Conservation (phyloP, 1,139 yeast genomes). For the Saccharomyces hybrid region DNA sequence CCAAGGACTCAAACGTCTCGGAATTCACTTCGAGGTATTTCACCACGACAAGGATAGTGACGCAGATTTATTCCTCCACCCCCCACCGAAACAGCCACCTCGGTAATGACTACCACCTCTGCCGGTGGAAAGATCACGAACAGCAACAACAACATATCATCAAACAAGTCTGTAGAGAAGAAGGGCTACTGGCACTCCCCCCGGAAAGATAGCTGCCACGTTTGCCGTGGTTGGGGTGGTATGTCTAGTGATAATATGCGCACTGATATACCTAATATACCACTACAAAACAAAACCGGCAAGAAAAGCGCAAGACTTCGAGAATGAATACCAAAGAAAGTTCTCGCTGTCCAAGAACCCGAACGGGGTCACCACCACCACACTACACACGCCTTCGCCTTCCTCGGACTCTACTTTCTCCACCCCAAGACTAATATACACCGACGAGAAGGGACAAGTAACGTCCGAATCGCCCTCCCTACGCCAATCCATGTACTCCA, state of each 20-base stretch:
- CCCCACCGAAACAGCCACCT: slow-evolving; percentile 12
- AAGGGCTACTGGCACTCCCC: slow-evolving; percentile 31
- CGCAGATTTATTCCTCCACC: background rate
- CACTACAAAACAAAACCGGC: slow-evolving; percentile 16
- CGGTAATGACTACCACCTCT: slow-evolving; percentile 14
- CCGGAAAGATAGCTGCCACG: slow-evolving; percentile 37
- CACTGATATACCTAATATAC: slow-evolving; percentile 22
- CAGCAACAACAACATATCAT: slow-evolving; percentile 3
- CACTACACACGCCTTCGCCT: slow-evolving; percentile 10
- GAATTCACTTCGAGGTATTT: slow-evolving; percentile 24
- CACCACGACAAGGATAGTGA: slow-evolving; percentile 14
- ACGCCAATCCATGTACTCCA: slow-evolving; percentile 2
- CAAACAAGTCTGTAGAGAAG: slow-evolving; percentile 1
- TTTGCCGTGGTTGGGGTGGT: slow-evolving; percentile 35
- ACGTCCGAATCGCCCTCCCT: slow-evolving; percentile 10
- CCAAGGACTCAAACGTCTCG: slow-evolving; percentile 6
- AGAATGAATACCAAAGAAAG: slow-evolving; percentile 23
- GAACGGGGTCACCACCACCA: slow-evolving; percentile 7
- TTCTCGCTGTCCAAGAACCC: background rate
- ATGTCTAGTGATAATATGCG: slow-evolving; percentile 17
- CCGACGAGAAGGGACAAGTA: slow-evolving; percentile 21
- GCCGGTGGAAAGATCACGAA: slow-evolving; percentile 4
- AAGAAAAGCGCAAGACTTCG: slow-evolving; percentile 20
- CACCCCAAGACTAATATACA: slow-evolving; percentile 13
- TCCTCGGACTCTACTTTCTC: slow-evolving; percentile 8